Evolutionary conservation across 2,329 filamentous ascomycete genomes (phyloP), one percentile per base, ranked within the genome.

Genomic region (Conoideocrella luteorostrata): DNA sequence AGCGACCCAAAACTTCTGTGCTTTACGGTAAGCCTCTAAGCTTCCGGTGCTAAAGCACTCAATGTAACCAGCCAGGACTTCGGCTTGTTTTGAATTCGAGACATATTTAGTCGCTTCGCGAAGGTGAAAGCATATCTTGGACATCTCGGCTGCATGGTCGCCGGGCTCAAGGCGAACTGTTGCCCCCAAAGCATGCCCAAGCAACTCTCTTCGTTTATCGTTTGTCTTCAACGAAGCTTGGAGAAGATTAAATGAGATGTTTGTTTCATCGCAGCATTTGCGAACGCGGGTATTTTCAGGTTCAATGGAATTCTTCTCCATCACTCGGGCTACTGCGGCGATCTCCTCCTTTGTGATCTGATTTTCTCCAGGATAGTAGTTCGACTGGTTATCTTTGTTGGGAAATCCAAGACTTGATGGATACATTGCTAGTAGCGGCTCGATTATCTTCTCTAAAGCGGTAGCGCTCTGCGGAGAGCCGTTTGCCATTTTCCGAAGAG

Each of bases 281-380:
- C 39, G 62, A 38, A 81, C 54, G 47, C 78, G 64, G 0, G 77
- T 81, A 50, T 81, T 81, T 52, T 80, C 76, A n/a, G 75, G 64
- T 4, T 71, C 66, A 10, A 80, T 60, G 9, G 65, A 65, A 42
- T 74, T 69, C 42, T 69, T 60, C 49, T 75, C 70, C 49, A 80
- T 62, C 23, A 72, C 63, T 26, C 69, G 65, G 7, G 74, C 71
- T 29, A 80, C 66, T 12, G 66, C 57, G n/a, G 65, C 65, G 43
- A 80, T 75, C 43, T 80, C 76, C 20, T 69, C 62, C 51, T 73
- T 67, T 1, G 66, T 71, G 46, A 80, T 75, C 5, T n/a, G 9
- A 2, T 59, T 52, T 7, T 69, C 69, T 28, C 74, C 68, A 2
- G 71, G 73, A 56, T 81, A 81, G 53, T 80, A 80, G 5, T 66